These are phyloP conservation scores for Scutellaria minor DNA, from an alignment of 257 asterid genomes.

Conservation along the genomic window DNA sequence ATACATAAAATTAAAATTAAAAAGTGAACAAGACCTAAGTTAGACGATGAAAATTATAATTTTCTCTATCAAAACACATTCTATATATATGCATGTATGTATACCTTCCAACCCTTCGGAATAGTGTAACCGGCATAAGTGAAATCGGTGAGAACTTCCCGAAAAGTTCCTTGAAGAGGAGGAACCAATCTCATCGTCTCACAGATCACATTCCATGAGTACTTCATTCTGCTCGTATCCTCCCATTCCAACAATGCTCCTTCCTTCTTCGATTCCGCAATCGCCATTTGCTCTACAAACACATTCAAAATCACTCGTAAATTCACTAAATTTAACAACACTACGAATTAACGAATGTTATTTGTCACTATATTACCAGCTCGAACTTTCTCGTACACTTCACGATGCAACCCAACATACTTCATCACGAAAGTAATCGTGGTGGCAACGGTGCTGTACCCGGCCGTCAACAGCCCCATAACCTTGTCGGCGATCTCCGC, in stretches of 20 bases:
- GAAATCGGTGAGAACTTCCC: conserved; percentile 61
- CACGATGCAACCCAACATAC: conserved; percentile 55
- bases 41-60: no score
- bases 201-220: conserved; percentile 66
- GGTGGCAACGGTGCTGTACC: conserved; percentile 74
- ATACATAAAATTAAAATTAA: no score
- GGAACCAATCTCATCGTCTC: conserved; percentile 82
- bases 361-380: conserved; percentile 43
- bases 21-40: no score
- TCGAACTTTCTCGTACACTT: conserved; percentile 53
- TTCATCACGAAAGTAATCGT: conserved; percentile 66
- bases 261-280: conserved; percentile 50
- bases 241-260: conserved; percentile 72
- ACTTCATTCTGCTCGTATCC: conserved; percentile 69
- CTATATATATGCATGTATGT: neutral
- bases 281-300: conserved; percentile 65
- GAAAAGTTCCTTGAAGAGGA: conserved; percentile 77
- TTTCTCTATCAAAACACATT: no score
- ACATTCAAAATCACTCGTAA: no score
- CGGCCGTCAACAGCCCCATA: conserved; percentile 74
- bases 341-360: neutral
- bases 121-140: conserved; percentile 74
- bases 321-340: neutral
- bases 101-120: conserved; percentile 89
- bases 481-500: conserved; percentile 68